These are phyloP conservation scores for Diaporthe ilicicola DNA, from an alignment of 2,329 filamentous ascomycete species.

Conservation along the genomic window DNA sequence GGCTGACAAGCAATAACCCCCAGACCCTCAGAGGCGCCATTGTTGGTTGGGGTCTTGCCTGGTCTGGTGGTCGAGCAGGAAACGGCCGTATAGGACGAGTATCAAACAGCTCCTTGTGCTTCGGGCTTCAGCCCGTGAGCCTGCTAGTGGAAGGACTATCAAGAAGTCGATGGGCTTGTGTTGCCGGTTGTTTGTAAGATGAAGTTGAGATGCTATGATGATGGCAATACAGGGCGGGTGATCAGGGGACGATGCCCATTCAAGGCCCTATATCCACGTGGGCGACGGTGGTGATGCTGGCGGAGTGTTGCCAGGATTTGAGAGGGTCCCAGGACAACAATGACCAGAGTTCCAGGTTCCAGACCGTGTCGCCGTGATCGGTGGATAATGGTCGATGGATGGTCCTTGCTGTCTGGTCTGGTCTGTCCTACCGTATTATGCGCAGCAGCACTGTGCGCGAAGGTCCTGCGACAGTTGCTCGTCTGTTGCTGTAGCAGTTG, in stretches of 20 bases:
- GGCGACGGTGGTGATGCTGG: neutral
- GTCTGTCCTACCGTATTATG: no score
- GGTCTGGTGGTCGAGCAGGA: neutral
- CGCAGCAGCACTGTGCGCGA: no score
- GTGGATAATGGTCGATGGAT: neutral
- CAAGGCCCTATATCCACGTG: neutral
- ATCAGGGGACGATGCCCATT: neutral
- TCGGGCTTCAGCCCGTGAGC: slow-evolving; percentile 4
- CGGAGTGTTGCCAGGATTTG: neutral
- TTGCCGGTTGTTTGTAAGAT: neutral
- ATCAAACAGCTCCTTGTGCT: neutral
- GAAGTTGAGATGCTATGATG: neutral
- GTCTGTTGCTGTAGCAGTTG: neutral
- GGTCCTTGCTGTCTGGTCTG: neutral
- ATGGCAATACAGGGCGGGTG: neutral
- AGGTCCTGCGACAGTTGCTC: neutral
- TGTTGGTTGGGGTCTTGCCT: neutral
- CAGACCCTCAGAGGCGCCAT: slow-evolving; percentile 33
- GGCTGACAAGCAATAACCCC: slow-evolving; percentile 28
- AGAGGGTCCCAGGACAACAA: slow-evolving; percentile 1
- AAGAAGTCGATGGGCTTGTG: neutral
- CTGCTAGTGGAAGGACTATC: neutral
- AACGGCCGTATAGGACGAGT: neutral
- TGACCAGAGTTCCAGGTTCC: slow-evolving; percentile 6
- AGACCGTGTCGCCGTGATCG: slow-evolving; percentile 12